Evolutionary conservation across 108 stramenopile species (phyloP).

Genomic region (Aurantiochytrium sp.): DNA sequence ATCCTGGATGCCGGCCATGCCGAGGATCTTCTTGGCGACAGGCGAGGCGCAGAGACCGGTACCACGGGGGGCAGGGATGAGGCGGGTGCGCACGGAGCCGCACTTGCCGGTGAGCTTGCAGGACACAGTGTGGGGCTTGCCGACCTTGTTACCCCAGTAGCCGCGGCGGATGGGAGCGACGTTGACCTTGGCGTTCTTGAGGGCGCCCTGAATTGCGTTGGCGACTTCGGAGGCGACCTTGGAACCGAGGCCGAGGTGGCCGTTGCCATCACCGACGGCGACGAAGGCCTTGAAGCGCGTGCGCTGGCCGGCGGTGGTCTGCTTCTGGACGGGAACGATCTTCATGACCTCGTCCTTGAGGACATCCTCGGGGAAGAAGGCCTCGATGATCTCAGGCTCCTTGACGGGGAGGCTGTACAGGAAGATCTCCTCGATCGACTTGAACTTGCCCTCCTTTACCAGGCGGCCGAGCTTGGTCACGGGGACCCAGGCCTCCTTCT

Average conservation of each 20-base stretch:
- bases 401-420: slow-evolving; percentile 98
- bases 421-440: slow-evolving; percentile 96
- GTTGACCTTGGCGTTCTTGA: slow-evolving; percentile 96
- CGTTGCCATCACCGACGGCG: slow-evolving; percentile 88
- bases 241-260: slow-evolving; percentile 98
- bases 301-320: slow-evolving; percentile 97
- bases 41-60: slow-evolving; percentile 97
- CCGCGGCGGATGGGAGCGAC: slow-evolving; percentile 97
- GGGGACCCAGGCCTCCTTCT: slow-evolving; percentile 85
- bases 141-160: slow-evolving; percentile 95
- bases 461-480: slow-evolving; percentile 99
- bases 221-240: slow-evolving; percentile 98
- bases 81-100: slow-evolving; percentile 94
- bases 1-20: slow-evolving; percentile 95
- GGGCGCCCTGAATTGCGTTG: slow-evolving; percentile 98
- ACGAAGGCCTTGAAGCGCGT: slow-evolving; percentile 99
- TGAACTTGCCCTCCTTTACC: slow-evolving; percentile 99
- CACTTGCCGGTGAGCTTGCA: slow-evolving; percentile 99
- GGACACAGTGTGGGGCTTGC: slow-evolving; percentile 97
- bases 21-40: slow-evolving; percentile 94
- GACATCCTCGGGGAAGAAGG: slow-evolving; percentile 80
- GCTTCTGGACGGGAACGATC: slow-evolving; percentile 99
- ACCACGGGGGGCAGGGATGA: slow-evolving; percentile 99
- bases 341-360: slow-evolving; percentile 99
- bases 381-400: slow-evolving; percentile 99